Evolutionary conservation across 2,329 filamentous ascomycete genomes (phyloP).

Genomic region (Botrytis hyacinthi): DNA sequence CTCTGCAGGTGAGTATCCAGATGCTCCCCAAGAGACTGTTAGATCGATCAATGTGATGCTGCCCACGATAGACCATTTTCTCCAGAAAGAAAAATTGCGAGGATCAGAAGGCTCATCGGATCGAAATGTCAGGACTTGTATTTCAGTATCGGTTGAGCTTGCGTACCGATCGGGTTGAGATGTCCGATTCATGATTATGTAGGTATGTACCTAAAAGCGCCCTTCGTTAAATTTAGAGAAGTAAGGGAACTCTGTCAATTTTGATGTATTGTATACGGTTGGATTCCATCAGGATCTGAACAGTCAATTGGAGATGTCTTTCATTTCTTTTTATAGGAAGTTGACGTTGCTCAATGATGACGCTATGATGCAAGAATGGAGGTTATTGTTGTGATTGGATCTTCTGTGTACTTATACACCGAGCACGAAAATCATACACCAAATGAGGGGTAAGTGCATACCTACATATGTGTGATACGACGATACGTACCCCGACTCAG

Average conservation of each 20-base stretch:
- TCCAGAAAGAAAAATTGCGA: constrained; percentile 39
- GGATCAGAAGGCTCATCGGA: constrained; percentile 32
- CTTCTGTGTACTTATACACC: not conserved
- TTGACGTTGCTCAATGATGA: not conserved
- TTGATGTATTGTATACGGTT: not conserved
- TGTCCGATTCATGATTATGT: not conserved
- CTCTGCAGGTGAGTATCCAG: constrained; percentile 47
- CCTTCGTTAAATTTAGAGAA: not conserved
- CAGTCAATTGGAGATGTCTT: not conserved
- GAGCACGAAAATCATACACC: constrained; percentile 3
- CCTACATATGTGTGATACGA: not conserved
- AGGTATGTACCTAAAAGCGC: too few relatives aligned
- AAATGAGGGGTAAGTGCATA: constrained; percentile 5
- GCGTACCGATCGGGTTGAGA: not conserved
- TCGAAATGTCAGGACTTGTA: constrained; percentile 11
- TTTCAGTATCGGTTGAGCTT: not conserved
- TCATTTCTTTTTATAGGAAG: not conserved
- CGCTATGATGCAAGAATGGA: not conserved
- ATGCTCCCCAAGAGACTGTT: constrained; percentile 46
- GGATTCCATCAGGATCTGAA: not conserved
- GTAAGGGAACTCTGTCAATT: not conserved
- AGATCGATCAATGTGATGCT: constrained; percentile 39
- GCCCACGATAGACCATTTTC: constrained; percentile 40
- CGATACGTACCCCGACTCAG: not conserved
- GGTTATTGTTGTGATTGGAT: constrained; percentile 4